A percentile compares a stretch with the other conserved stretches of the same genome.
Conservation (phyloP, 176 grass and related monocot species). For the sorghum (Sorghum bicolor) region Sorghum_bicolor_NCBIv3 NC_012874.2:9055001-9055500, state of each 20-base stretch:
- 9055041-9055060: not conserved
- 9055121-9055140: not conserved
- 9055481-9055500: no score
- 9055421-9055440: not conserved
- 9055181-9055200: not conserved
- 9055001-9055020: not conserved
- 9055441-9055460: not conserved
- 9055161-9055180: not conserved
- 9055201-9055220: not conserved
- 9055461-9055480: no score
- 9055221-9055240: not conserved
- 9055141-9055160: not conserved
- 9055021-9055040: not conserved
- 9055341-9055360: no score
- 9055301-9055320: not conserved
- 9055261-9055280: no score
- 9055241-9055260: not conserved
- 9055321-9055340: no score
- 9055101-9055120: not conserved
- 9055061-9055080: not conserved
- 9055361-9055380: no score
- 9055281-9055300: not conserved
- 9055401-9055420: not conserved
- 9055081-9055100: not conserved
- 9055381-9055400: no score